Conservation (phyloP, 2,329 filamentous ascomycete species). For the Fonsecaea monophora region DNA sequence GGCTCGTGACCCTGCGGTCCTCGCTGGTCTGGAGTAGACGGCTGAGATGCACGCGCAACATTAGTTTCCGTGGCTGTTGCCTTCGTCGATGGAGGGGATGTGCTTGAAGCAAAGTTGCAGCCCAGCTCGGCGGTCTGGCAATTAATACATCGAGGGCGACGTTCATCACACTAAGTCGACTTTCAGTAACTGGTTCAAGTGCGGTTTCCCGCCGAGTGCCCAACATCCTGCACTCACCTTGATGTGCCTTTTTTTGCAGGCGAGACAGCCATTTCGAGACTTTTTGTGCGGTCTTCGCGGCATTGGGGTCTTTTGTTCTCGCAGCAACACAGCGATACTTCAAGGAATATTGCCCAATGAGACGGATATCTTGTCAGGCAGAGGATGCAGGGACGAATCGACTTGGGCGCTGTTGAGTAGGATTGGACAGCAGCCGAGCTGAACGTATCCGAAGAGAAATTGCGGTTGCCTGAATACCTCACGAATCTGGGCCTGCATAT, state of each 20-base stretch:
- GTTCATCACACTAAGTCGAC: slow-evolving; percentile 45
- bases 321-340: background rate
- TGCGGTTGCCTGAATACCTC: slow-evolving; percentile 10
- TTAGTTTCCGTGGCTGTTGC: background rate
- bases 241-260: slow-evolving; percentile 50
- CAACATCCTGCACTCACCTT: slow-evolving; percentile 41
- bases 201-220: background rate
- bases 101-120: slow-evolving; percentile 28
- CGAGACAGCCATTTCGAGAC: slow-evolving; percentile 48
- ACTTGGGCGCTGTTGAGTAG: background rate
- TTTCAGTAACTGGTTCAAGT: background rate
- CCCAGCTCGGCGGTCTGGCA: slow-evolving; percentile 40
- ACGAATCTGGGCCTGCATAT: background rate
- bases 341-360: background rate
- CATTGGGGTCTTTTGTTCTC: slow-evolving; percentile 5
- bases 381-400: background rate
- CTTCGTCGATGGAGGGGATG: background rate
- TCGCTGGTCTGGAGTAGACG: slow-evolving; percentile 14
- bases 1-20: background rate
- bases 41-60: background rate
- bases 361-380: background rate
- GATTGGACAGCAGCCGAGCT: background rate
- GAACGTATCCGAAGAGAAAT: background rate
- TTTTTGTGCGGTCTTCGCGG: slow-evolving; percentile 47
- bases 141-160: slow-evolving; percentile 44